phyloP scores from a whole-genome alignment of 2,329 filamentous ascomycete genomes.

The Colletotrichum kahawae region DNA sequence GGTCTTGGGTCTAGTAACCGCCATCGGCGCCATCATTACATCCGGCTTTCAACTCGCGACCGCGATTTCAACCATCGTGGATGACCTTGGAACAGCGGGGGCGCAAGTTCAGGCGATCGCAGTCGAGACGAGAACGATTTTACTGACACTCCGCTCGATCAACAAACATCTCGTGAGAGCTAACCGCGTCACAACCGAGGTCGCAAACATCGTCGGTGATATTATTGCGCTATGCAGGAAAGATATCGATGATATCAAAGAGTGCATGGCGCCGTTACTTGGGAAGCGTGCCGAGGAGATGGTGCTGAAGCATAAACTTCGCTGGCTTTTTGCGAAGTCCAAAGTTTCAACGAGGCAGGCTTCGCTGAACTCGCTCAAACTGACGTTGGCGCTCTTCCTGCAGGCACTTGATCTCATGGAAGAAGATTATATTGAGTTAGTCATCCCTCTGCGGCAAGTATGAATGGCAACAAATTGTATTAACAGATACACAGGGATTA shows the following conservation, averaged over 20 bases:
- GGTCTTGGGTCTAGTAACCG: neutral
- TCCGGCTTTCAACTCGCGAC: neutral
- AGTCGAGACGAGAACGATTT: neutral
- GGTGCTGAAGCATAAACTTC: neutral
- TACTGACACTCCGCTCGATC: neutral
- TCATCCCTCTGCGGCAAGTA: fast-evolving
- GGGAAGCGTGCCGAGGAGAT: neutral
- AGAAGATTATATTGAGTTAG: neutral
- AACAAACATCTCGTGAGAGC: fast-evolving
- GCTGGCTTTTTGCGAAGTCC: neutral
- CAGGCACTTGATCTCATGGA: neutral
- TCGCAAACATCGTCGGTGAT: neutral
- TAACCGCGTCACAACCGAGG: fast-evolving
- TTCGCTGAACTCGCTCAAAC: neutral
- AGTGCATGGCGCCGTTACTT: neutral
- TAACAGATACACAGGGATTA: fast-evolving
- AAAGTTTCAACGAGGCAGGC: neutral
- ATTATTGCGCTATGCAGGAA: neutral
- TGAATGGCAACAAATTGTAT: fast-evolving
- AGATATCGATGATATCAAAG: neutral
- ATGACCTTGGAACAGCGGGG: neutral
- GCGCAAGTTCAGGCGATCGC: neutral
- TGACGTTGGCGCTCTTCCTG: neutral
- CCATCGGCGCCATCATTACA: neutral
- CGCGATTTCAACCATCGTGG: neutral